Base-by-base conservation (phyloP, 441 rosid species). In the Gossypium aridum region DNA sequence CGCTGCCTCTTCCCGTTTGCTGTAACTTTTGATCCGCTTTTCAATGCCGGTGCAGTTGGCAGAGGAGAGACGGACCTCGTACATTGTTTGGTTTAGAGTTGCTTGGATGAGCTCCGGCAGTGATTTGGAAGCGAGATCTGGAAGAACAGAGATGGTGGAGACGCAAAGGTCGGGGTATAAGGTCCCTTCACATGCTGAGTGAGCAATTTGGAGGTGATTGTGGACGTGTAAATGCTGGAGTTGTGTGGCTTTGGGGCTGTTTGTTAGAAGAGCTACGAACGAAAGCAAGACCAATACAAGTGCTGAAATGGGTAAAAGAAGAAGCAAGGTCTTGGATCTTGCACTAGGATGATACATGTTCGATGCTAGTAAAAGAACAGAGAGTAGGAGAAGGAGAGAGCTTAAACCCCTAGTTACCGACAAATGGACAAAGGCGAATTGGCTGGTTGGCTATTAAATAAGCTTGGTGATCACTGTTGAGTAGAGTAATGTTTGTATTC, bases 161-260 rank as follows among this genome's bases (percentile, higher is more conserved):
- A 86, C 86, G 77, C 91, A 87, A 43, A 87, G 92, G 39, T 86
- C 64, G 0, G 87, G 89, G 75, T 90, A 90, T 19, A 84, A 80
- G 22, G 94, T 84, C 72, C 87, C 92, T 19, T 84, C 71, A 64
- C 94, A 90, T 3, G 85, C 70, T 3, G 85, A 77, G 43, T 81
- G 82, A 16, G 89, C 88, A 45, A 83, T 64, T 69, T 80, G 86
- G 77, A 81, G 57, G 78, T 82, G 90, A 12, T 71, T 74, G 56
- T 68, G 77, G 78, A 77, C 14, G 25, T 82, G 87, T 2, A 85
- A 49, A 56, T 77, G 82, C 51, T 75, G 76, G 56, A 70, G 20
- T 72, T 77, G 25, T 66, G 60, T 5, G 22, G 76, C 7, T 62
- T 56, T 56, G 28, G 75, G 34, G 64, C 17, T 73, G 6, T 43